phyloP scores from a whole-genome alignment of 75 land plant genomes.

The Pinus tabuliformis region DNA sequence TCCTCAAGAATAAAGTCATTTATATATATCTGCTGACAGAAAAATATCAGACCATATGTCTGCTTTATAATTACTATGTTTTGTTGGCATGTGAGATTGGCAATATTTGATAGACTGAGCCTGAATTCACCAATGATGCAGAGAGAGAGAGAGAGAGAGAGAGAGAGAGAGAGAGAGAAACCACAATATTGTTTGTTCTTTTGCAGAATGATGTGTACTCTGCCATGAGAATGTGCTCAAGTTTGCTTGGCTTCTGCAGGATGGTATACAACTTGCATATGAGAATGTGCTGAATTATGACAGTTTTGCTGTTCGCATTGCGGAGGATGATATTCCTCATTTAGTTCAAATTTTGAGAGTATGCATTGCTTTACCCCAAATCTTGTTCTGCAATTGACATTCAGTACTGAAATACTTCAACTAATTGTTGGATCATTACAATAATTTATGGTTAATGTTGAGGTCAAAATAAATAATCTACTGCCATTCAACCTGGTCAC shows the following conservation, averaged over 20 bases:
- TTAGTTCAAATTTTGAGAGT: slow-evolving; percentile 75
- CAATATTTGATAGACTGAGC: too few species aligned
- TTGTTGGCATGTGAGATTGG: background rate
- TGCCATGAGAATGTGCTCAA: slow-evolving; percentile 56
- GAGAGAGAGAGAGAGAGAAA: background rate
- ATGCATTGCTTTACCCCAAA: slow-evolving; percentile 8
- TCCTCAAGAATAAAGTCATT: background rate
- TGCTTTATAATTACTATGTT: background rate
- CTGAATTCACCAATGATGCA: background rate
- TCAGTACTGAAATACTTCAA: background rate
- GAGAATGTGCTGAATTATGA: slow-evolving; percentile 89
- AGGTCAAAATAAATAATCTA: background rate
- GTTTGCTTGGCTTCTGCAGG: slow-evolving; percentile 41
- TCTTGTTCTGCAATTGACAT: background rate
- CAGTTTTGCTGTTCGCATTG: slow-evolving; percentile 80
- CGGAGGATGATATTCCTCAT: slow-evolving; percentile 82
- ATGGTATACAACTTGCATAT: slow-evolving; percentile 88
- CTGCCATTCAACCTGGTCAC: background rate
- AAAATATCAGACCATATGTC: background rate
- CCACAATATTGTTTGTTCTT: background rate
- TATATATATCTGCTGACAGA: background rate
- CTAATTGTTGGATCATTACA: background rate
- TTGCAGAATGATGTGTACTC: slow-evolving; percentile 82
- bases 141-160: too few species aligned
- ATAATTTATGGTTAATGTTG: background rate